Base-by-base conservation (phyloP, 2,329 filamentous ascomycete species). In the Cytospora chrysosperma region DNA sequence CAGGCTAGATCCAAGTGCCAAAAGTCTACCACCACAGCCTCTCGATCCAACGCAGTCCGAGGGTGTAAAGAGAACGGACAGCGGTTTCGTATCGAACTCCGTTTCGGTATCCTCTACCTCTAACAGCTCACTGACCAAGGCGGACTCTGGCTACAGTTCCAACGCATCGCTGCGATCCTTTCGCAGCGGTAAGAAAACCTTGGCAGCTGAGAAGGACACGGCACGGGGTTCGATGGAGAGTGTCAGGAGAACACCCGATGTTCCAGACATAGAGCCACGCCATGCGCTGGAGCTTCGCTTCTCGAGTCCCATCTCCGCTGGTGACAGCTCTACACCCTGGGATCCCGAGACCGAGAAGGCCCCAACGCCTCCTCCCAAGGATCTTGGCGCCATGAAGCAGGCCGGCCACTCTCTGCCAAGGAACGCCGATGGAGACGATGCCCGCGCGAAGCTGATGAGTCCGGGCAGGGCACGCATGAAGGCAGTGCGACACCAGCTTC, bases 121-220 rank as follows among this genome's bases (percentile, higher is more conserved):
- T 1, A 74, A 74, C 19, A 81, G 78, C 61, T 73, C 80, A 6
- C 73, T 85, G n/a, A 79, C 81, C 34, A 86, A 86, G 66, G 80
- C 83, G 47, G 85, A 88, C 69, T 87, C 84, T 28, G 85, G 85
- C 19, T 88, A 88, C 68, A 84, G 84, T 68, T 88, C 85, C 9
- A 86, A 82, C 68, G 75, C 83, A 5, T 88, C 85, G 15, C 71
- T 86, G 21, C 79, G 82, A 47, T 87, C 85, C 0, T 77, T 83
- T n/a, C 72, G 71, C 28, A 75, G 72, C 59, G 74, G 76, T 26
- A 69, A 72, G 10, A 77, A 74, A 64, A 63, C 70, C 13, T 68
- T 69, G 3, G 64, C 70, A 26, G 56, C 64, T 1, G 73, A 75
- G 21, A 73, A 70, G 62, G 68, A 71, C 9, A 30, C 56, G 59